These are phyloP conservation scores for Aspergillus thermomutatus DNA, from an alignment of 2,329 filamentous ascomycete species.

Conservation along the genomic window DNA sequence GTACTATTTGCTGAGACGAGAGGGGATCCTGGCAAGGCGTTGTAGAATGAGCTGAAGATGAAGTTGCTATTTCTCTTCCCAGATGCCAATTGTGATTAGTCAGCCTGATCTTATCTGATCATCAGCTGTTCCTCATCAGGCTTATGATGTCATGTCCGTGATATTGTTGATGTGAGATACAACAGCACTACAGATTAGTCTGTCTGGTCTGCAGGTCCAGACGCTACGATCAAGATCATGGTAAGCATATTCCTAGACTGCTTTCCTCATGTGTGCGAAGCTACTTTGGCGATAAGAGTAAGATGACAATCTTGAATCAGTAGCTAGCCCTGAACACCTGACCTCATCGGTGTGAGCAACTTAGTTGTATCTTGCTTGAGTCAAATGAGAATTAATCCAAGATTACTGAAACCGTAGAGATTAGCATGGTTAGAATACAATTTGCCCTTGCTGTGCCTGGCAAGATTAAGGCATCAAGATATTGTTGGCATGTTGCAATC, in stretches of 20 bases:
- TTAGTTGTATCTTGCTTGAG: too few relatives aligned
- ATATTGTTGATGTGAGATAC: not conserved
- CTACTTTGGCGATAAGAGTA: not conserved
- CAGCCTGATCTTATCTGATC: constrained; percentile 19
- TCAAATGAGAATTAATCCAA: too few relatives aligned
- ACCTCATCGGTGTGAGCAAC: too few relatives aligned
- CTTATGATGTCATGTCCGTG: constrained; percentile 11
- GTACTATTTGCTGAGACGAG: not conserved
- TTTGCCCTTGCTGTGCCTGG: not conserved
- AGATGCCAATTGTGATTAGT: not conserved
- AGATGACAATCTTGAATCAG: too few relatives aligned
- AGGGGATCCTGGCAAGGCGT: not conserved
- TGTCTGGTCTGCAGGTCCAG: not conserved
- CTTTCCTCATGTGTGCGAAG: not conserved
- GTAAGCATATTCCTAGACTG: not conserved
- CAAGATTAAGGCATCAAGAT: not conserved
- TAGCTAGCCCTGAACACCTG: too few relatives aligned
- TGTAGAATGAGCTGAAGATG: not conserved
- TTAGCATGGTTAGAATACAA: not conserved
- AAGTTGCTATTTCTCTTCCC: not conserved
- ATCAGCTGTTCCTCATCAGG: not conserved
- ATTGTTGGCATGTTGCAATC: not conserved
- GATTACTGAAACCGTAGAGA: not conserved
- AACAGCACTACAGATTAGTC: not conserved
- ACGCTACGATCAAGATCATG: not conserved